Percentiles rank a stretch among this genome's conserved stretches.
phyloP scores from a whole-genome alignment of 116 monocot genomes.

The Phalaenopsis hybrid region DNA sequence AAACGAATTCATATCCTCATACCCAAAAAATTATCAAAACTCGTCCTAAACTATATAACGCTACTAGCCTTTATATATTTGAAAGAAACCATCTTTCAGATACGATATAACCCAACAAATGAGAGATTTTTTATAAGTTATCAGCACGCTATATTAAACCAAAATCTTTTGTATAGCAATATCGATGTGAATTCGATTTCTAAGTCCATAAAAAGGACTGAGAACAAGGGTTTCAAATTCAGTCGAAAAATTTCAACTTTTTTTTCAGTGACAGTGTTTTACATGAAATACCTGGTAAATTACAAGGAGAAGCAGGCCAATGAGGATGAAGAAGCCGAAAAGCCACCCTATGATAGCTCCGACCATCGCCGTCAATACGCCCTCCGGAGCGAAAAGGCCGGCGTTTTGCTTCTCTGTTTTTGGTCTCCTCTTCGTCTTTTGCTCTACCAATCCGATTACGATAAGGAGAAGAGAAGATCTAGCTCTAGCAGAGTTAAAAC shows the following conservation, averaged over 20 bases:
- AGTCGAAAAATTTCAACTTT: not conserved
- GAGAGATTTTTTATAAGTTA: too few species aligned
- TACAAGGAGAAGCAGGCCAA: conserved; percentile 45
- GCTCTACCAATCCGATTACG: not conserved
- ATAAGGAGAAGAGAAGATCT: not conserved
- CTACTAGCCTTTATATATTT: too few species aligned
- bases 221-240: not conserved
- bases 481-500: not conserved
- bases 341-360: conserved; percentile 2
- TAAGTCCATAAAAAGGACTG: not conserved
- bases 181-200: not conserved
- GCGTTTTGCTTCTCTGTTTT: not conserved
- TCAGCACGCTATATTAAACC: too few species aligned
- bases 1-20: too few species aligned
- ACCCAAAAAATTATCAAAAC: too few species aligned
- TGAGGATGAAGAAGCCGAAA: conserved; percentile 45
- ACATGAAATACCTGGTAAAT: conserved; percentile 13
- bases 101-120: too few species aligned
- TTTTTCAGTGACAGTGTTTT: not conserved
- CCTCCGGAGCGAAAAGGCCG: not conserved
- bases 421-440: not conserved
- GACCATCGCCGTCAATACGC: not conserved
- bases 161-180: not conserved
- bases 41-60: too few species aligned
- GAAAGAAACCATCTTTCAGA: too few species aligned